These are phyloP conservation scores for Glycyrrhiza uralensis DNA, from an alignment of 306 rosid genomes.

Conservation along the genomic window DNA sequence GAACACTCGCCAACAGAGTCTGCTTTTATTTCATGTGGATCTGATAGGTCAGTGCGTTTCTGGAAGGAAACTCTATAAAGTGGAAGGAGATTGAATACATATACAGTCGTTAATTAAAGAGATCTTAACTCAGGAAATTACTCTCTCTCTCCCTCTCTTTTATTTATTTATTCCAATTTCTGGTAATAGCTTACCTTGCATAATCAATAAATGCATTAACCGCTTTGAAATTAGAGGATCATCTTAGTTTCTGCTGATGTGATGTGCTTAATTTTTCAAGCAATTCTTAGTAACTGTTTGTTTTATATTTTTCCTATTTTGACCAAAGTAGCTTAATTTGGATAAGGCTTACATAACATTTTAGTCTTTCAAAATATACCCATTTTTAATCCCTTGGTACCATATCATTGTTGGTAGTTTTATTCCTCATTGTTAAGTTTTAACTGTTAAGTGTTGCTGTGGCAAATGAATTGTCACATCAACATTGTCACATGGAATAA, in stretches of 20 bases:
- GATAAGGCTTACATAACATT: no score
- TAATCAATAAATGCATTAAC: neutral
- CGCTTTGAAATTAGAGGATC: neutral
- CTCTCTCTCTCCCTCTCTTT: neutral
- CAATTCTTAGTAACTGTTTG: neutral
- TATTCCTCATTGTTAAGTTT: no score
- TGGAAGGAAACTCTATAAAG: slow-evolving; percentile 63
- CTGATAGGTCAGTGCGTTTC: slow-evolving; percentile 76
- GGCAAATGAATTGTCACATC: no score
- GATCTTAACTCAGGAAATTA: neutral
- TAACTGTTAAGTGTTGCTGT: no score
- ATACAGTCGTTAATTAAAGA: neutral
- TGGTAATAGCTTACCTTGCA: neutral
- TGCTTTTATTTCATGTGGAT: slow-evolving; percentile 79
- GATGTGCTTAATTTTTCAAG: neutral
- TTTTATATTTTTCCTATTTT: neutral
- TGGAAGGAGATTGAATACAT: slow-evolving; percentile 11
- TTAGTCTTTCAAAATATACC: no score
- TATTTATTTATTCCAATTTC: no score
- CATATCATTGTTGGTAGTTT: no score
- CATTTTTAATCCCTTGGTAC: no score
- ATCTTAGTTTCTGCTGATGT: neutral
- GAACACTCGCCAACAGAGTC: slow-evolving; percentile 78
- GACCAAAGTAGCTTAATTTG: neutral
- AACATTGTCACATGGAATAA: no score